Evolutionary conservation across 2,329 filamentous ascomycete species (phyloP), one percentile per base, ranked within the genome.

Genomic region (Zalaria sp.): DNA sequence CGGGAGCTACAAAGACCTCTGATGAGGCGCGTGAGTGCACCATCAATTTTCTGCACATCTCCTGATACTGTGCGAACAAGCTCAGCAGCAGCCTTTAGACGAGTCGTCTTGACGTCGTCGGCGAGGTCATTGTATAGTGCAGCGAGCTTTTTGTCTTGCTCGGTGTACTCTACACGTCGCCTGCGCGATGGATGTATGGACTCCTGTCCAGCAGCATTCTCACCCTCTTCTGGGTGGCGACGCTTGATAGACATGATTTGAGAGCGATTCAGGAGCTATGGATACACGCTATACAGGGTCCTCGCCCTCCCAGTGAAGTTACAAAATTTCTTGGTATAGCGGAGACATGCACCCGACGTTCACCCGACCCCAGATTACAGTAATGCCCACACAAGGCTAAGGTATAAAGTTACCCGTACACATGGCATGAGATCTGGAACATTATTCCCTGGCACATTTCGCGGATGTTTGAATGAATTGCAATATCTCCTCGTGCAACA

Each of bases 1-100:
- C 86, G 79, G 42, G 86, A 81, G 58, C 87, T 95, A 46, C 88
- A 87, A 11, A 96, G 76, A 34, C 91, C 91, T 42, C 84, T 78
- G 58, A 95, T 85, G 32, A 98, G 68, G 40, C 66, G 57, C 27
- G 57, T 57, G 18, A 68, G 47, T 4, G 59, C 60, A 26, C 57
- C 56, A 37, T 66, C 58, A 18, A 67, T 54, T 28, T 59, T 55
- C 34, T 61, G 53, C 5, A 56, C 53, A 32, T 56, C 51, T 25
- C 64, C 60, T 3, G 62, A 60, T 18, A 70, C 57, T 35, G 56
- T 60, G 34, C 58, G 50, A 27, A 70, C 57, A 25, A 71, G 53
- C 25, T 63, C 56, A 47, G 62, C 64, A 6, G 67, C 65, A 39
- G 67, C 67, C 42, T 63, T 57, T 28, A 68, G 51, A 37, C 67